Evolutionary conservation across 257 asterid genomes (phyloP).

Genomic region (Oldenlandia corymbosa): DNA sequence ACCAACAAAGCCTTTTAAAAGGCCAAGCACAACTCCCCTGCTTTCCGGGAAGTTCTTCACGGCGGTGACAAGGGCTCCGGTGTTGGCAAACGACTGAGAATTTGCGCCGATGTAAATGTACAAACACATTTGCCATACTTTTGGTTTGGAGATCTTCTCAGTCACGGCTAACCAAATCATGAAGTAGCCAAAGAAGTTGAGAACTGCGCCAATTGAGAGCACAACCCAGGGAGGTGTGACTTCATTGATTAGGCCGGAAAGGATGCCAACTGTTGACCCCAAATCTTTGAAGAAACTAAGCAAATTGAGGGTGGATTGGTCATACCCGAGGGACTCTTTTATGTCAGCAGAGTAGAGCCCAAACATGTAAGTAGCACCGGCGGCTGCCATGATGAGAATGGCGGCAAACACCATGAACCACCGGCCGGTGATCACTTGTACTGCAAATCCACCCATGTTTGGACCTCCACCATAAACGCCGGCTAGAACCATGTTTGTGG

Average conservation of each 20-base stretch:
- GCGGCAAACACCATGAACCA: slow-evolving; percentile 81
- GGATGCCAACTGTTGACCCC: slow-evolving; percentile 65
- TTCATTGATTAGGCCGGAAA: slow-evolving; percentile 69
- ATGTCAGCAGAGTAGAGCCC: slow-evolving; percentile 51
- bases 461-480: slow-evolving; percentile 18
- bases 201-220: slow-evolving; percentile 56
- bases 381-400: slow-evolving; percentile 55
- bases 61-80: slow-evolving; percentile 75
- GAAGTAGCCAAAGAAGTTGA: slow-evolving; percentile 74
- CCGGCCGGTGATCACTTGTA: slow-evolving; percentile 49
- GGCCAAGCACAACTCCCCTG: slow-evolving; percentile 39
- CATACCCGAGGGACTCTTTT: slow-evolving; percentile 52
- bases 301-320: slow-evolving; percentile 71
- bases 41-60: slow-evolving; percentile 73
- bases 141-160: slow-evolving; percentile 38
- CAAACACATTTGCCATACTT: slow-evolving; percentile 74
- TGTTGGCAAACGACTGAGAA: slow-evolving; percentile 78
- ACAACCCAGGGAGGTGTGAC: slow-evolving; percentile 89
- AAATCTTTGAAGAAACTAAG: slow-evolving; percentile 76
- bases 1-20: slow-evolving; percentile 40
- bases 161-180: slow-evolving; percentile 84
- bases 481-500: slow-evolving; percentile 30
- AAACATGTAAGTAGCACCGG: slow-evolving; percentile 89
- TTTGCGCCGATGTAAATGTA: slow-evolving; percentile 77
- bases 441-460: slow-evolving; percentile 17